Evolutionary conservation across 179 eudicot genomes (phyloP).

Genomic region (Heliamphora pulchella): DNA sequence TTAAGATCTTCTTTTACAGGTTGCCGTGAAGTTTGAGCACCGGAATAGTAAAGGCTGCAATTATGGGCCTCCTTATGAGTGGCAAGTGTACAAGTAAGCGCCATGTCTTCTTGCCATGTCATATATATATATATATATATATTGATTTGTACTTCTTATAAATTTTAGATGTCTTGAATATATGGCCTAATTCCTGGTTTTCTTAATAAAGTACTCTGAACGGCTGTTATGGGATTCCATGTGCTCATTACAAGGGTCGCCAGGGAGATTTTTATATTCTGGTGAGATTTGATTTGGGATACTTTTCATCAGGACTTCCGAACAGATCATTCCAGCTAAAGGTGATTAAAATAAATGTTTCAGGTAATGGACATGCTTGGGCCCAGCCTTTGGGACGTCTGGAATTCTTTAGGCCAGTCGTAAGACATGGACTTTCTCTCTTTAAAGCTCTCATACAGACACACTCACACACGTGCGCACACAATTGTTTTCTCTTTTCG

Average conservation of each 20-base stretch:
- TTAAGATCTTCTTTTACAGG: conserved; percentile 34
- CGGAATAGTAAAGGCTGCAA: conserved; percentile 95
- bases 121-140: too few species aligned
- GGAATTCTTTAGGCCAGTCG: conserved; percentile 94
- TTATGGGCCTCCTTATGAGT: conserved; percentile 96
- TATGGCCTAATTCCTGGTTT: conserved; percentile 16
- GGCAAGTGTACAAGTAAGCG: conserved; percentile 95
- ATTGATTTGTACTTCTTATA: too few species aligned
- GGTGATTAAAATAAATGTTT: conserved; percentile 9
- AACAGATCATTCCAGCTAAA: not conserved
- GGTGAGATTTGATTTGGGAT: conserved; percentile 34
- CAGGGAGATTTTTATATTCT: conserved; percentile 87
- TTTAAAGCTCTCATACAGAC: too few species aligned
- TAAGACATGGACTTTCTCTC: conserved; percentile 30
- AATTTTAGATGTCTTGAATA: too few species aligned
- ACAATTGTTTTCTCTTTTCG: too few species aligned
- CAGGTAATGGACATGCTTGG: conserved; percentile 99
- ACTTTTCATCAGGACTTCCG: conserved; percentile 3
- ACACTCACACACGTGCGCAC: too few species aligned
- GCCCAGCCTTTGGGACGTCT: conserved; percentile 95
- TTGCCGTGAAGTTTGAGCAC: conserved; percentile 89
- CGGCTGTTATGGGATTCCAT: conserved; percentile 88
- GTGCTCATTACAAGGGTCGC: conserved; percentile 85
- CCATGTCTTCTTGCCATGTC: not conserved
- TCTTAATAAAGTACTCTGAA: conserved; percentile 53